These are phyloP conservation scores for Amphirosellinia nigrospora DNA, from an alignment of 495 filamentous ascomycete species.

Conservation along the genomic window DNA sequence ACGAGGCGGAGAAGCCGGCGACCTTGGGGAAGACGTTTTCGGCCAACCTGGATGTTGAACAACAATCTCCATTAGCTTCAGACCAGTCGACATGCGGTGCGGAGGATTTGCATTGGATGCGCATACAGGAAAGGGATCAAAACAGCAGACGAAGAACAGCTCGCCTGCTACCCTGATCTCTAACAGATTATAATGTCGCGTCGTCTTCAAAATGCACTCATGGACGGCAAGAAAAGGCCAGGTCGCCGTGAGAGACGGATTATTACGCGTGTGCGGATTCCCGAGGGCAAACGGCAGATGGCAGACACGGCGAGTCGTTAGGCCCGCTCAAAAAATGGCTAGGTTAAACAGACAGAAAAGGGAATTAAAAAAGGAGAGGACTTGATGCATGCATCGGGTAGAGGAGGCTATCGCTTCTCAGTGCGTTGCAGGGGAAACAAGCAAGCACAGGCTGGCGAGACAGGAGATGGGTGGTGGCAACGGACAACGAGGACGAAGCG, in stretches of 20 bases:
- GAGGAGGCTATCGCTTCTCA: slow-evolving; percentile 13
- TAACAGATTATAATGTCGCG: slow-evolving; percentile 35
- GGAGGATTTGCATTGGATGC: slow-evolving; percentile 13
- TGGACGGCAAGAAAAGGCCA: slow-evolving; percentile 3
- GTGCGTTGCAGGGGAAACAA: slow-evolving; percentile 11
- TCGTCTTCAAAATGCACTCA: slow-evolving; percentile 30
- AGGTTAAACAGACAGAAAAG: slow-evolving; percentile 24
- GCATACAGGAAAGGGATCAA: slow-evolving; percentile 58
- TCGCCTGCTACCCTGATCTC: slow-evolving; percentile 58
- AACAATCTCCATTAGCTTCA: slow-evolving; percentile 21
- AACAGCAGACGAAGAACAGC: slow-evolving; percentile 57
- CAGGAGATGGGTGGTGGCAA: slow-evolving; percentile 1
- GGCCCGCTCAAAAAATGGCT: slow-evolving; percentile 12
- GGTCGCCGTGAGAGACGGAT: not conserved
- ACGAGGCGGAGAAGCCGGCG: slow-evolving; percentile 56
- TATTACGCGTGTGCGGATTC: slow-evolving; percentile 8
- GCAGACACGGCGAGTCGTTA: slow-evolving; percentile 12
- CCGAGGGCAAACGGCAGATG: slow-evolving; percentile 12
- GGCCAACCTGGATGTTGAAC: slow-evolving; percentile 32
- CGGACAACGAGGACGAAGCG: slow-evolving; percentile 26
- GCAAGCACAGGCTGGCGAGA: slow-evolving; percentile 22
- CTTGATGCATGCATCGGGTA: slow-evolving; percentile 31
- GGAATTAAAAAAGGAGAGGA: slow-evolving; percentile 29
- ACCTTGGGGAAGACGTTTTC: slow-evolving; percentile 59
- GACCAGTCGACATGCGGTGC: slow-evolving; percentile 1